phyloP scores from a whole-genome alignment of 768 basidiomycete genomes.

The Amanita molliuscula region DNA sequence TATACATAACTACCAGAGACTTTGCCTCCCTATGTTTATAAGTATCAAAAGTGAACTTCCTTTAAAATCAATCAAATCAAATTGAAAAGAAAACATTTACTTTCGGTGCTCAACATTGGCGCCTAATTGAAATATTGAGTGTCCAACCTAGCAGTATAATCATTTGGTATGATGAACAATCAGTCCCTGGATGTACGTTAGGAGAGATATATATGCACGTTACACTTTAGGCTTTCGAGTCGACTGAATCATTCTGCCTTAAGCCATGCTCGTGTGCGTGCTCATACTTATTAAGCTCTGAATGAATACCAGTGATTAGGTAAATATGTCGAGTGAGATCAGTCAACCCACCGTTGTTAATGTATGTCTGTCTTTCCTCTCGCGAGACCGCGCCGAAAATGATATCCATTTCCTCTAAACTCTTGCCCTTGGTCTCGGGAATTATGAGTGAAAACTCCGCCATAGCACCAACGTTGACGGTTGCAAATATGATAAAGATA shows the following conservation, averaged over 20 bases:
- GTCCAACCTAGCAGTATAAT: too few species aligned
- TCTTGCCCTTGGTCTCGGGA: constrained; percentile 52
- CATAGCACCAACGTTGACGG: constrained; percentile 68
- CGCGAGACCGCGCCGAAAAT: constrained; percentile 46
- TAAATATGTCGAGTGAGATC: background rate
- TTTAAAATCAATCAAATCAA: too few species aligned
- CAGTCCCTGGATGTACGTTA: too few species aligned
- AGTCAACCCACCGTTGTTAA: constrained; percentile 24
- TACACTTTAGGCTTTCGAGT: background rate
- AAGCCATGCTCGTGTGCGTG: background rate
- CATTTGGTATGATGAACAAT: too few species aligned
- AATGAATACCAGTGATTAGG: background rate
- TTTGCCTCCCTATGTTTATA: too few species aligned
- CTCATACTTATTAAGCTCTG: background rate
- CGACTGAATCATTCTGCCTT: background rate
- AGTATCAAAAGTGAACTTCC: too few species aligned
- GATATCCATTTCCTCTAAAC: constrained; percentile 44
- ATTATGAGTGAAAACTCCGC: constrained; percentile 51
- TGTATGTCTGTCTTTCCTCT: constrained; percentile 43
- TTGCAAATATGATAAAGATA: constrained; percentile 67
- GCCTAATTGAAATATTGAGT: too few species aligned
- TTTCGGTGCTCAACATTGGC: too few species aligned
- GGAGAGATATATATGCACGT: background rate
- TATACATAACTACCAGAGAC: too few species aligned
- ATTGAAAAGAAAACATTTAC: too few species aligned